phyloP scores from a whole-genome alignment of 305 asterid genomes.

The Stenogyne calaminthoides region DNA sequence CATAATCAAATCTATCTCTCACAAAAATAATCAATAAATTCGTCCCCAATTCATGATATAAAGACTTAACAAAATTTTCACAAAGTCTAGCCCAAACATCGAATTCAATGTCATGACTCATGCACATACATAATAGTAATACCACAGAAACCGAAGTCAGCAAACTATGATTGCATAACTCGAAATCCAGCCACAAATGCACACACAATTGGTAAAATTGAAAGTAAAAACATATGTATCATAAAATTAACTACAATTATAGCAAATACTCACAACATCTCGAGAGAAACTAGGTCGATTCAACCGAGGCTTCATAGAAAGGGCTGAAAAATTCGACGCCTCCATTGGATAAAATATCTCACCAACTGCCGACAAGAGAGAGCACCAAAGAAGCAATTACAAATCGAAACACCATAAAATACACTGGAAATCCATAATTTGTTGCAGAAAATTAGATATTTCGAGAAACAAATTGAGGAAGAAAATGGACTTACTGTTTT shows the following conservation, averaged over 20 bases:
- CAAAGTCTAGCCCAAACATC: neutral
- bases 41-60: neutral
- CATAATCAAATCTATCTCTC: neutral
- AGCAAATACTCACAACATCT: slow-evolving; percentile 27
- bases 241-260: neutral
- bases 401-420: slow-evolving; percentile 2
- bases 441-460: neutral
- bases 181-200: neutral
- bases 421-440: slow-evolving; percentile 9
- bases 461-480: neutral
- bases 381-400: slow-evolving; percentile 6
- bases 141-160: slow-evolving; percentile 22
- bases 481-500: slow-evolving; percentile 15
- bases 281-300: slow-evolving; percentile 36
- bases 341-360: slow-evolving; percentile 46
- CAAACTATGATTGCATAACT: neutral
- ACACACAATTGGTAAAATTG: neutral
- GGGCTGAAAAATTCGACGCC: slow-evolving; percentile 45
- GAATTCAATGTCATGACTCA: neutral
- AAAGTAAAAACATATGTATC: neutral
- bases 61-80: neutral
- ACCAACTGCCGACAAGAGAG: slow-evolving; percentile 36
- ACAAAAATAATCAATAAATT: neutral
- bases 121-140: neutral
- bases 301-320: slow-evolving; percentile 36